Evolutionary conservation across 1,284 basidiomycete genomes (phyloP).

Genomic region (Ceratobasidium papillatum): DNA sequence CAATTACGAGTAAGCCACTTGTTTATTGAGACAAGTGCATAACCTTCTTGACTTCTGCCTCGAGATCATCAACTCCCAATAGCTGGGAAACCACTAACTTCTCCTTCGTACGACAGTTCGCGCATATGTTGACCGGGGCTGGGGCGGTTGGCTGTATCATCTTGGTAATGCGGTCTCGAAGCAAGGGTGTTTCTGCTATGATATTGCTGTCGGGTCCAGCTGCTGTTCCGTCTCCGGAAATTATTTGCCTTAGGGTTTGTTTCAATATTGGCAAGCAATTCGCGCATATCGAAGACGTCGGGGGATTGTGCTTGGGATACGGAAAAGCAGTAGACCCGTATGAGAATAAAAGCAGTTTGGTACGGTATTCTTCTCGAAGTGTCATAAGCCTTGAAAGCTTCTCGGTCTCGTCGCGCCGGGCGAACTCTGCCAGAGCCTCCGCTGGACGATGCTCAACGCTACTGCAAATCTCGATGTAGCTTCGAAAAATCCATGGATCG

Average conservation of each 20-base stretch:
- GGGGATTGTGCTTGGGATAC: slow-evolving; percentile 2
- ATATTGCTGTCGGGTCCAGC: neutral
- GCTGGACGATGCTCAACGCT: neutral
- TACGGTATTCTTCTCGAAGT: slow-evolving; percentile 21
- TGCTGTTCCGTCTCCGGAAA: neutral
- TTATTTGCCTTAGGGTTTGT: neutral
- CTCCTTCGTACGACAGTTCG: slow-evolving; percentile 25
- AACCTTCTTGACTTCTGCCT: slow-evolving; percentile 26
- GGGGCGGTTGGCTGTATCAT: slow-evolving; percentile 14
- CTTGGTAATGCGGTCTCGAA: slow-evolving; percentile 8
- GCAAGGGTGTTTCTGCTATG: neutral
- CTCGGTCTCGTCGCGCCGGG: slow-evolving; percentile 1
- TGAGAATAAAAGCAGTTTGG: slow-evolving; percentile 2
- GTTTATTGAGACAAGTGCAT: slow-evolving; percentile 9
- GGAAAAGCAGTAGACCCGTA: neutral
- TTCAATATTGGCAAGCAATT: slow-evolving; percentile 17
- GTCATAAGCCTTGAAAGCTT: slow-evolving; percentile 12
- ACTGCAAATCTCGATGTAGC: slow-evolving; percentile 28
- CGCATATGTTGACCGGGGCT: slow-evolving; percentile 12
- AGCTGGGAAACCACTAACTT: slow-evolving; percentile 16
- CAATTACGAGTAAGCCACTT: neutral
- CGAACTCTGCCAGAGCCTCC: slow-evolving; percentile 11
- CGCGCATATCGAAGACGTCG: neutral
- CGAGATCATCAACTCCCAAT: slow-evolving; percentile 6
- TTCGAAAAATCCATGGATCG: slow-evolving; percentile 28